Conservation (phyloP, 345 rosid species). For the Clarkia xantiana region DNA sequence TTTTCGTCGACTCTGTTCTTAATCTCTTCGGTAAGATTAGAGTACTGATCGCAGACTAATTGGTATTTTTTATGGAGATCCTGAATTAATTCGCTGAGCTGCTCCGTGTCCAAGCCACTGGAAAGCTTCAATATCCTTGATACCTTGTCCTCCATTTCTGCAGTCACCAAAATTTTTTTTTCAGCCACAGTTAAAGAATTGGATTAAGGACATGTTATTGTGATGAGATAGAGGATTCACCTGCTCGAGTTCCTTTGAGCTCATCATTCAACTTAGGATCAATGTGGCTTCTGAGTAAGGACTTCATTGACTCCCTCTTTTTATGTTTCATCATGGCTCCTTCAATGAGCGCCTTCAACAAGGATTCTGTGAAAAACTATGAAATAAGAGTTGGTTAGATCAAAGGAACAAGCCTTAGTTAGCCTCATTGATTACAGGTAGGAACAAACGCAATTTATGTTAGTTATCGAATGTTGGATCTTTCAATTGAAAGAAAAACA, state of each 20-base stretch:
- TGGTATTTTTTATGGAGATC: constrained; percentile 64
- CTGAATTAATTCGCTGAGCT: constrained; percentile 46
- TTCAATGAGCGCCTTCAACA: constrained; percentile 5
- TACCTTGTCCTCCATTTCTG: constrained; percentile 74
- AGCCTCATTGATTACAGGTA: no score
- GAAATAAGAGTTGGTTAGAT: constrained; percentile 1
- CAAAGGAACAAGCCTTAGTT: no score
- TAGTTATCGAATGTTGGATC: no score
- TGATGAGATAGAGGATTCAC: constrained; percentile 24
- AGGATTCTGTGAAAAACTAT: constrained; percentile 6
- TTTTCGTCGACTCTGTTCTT: constrained; percentile 40
- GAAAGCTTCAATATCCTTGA: constrained; percentile 54
- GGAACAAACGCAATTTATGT: no score
- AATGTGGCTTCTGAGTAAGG: constrained; percentile 55
- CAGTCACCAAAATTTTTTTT: constrained; percentile 4
- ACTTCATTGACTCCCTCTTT: constrained; percentile 48
- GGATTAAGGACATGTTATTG: neutral
- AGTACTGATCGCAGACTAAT: constrained; percentile 48
- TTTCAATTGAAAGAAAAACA: no score
- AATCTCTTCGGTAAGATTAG: constrained; percentile 64
- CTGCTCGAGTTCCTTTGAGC: constrained; percentile 61
- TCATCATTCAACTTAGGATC: constrained; percentile 56
- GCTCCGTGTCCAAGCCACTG: constrained; percentile 41
- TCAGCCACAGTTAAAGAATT: neutral
- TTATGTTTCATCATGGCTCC: constrained; percentile 46